A percentile compares a stretch with the other conserved stretches of the same genome.
phyloP scores from a whole-genome alignment of 192 early-diverging fungal genomes.

The Backusella morwellensis region DNA sequence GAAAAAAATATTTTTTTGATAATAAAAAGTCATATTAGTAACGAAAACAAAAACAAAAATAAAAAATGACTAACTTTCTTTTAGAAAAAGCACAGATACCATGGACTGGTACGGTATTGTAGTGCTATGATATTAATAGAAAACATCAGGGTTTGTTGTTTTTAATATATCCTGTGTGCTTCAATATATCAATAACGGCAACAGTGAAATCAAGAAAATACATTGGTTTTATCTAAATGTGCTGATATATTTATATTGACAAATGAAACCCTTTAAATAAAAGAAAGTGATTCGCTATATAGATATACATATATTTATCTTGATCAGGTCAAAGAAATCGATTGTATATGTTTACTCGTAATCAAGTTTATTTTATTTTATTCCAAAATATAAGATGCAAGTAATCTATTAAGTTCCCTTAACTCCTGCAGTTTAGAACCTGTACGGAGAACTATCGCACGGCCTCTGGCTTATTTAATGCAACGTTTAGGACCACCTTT shows the following conservation, averaged over 20 bases:
- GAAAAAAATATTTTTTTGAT: background rate
- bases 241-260: background rate
- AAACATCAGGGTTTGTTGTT: background rate
- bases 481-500: background rate
- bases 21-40: background rate
- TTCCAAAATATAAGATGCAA: background rate
- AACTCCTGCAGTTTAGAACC: background rate
- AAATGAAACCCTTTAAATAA: no score
- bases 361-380: no score
- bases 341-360: background rate
- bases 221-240: background rate
- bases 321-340: background rate
- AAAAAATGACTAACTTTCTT: background rate
- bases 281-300: no score
- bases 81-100: background rate
- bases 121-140: background rate
- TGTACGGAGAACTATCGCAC: background rate
- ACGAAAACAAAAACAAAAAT: background rate
- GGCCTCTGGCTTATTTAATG: background rate
- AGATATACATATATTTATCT: background rate
- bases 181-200: background rate
- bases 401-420: background rate
- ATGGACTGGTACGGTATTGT: background rate
- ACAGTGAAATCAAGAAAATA: background rate
- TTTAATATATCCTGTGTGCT: background rate